Conservation (phyloP, 768 basidiomycete genomes). For the Dioszegia aurantiaca region DNA sequence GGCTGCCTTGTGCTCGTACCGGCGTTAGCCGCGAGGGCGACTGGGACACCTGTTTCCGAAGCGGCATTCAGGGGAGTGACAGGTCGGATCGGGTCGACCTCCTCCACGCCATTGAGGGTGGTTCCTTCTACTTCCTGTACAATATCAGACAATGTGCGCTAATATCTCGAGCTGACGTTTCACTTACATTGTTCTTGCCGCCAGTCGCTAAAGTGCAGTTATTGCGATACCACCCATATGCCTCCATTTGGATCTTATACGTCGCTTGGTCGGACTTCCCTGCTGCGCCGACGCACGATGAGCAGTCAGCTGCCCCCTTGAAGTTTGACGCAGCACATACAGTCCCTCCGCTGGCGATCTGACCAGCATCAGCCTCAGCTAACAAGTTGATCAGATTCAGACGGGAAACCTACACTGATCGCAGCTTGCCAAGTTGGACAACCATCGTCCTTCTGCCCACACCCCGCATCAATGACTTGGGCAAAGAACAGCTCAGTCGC, state of each 20-base stretch:
- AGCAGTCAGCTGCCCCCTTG: constrained; percentile 3
- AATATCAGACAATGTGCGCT: too few species aligned
- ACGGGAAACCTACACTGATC: neutral
- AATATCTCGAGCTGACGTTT: neutral
- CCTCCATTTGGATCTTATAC: constrained; percentile 9
- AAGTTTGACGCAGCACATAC: neutral
- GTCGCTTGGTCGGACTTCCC: constrained; percentile 1
- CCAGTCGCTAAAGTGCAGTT: constrained; percentile 11
- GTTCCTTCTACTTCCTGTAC: too few species aligned
- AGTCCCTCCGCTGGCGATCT: neutral
- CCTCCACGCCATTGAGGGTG: neutral
- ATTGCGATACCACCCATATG: constrained; percentile 14
- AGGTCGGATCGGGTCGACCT: neutral
- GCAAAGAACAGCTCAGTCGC: constrained; percentile 9
- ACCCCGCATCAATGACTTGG: neutral
- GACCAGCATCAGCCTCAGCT: neutral
- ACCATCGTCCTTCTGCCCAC: constrained; percentile 5
- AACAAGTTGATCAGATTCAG: neutral
- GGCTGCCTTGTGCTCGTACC: too few species aligned
- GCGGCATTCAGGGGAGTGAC: too few species aligned
- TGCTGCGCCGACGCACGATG: constrained; percentile 12
- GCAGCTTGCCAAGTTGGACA: neutral
- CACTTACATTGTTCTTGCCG: neutral
- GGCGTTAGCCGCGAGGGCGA: neutral
- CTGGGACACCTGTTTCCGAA: too few species aligned